Evolutionary conservation across 257 asterid species (phyloP).

Genomic region (Catharanthus roseus): DNA sequence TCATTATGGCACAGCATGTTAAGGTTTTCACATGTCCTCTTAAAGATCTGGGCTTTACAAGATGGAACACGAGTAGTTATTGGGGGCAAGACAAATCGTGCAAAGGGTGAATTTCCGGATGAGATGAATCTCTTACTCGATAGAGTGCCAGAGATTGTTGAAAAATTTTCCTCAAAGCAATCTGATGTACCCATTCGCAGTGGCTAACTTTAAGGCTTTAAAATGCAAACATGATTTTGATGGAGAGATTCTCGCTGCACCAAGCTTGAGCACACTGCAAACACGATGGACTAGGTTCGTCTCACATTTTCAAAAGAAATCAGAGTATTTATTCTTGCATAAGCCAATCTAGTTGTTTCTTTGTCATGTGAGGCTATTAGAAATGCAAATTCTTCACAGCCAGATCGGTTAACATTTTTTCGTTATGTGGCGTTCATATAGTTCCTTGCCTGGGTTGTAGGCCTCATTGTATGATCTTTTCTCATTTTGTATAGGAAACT

Average conservation of each 20-base stretch:
- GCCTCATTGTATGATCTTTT: background rate
- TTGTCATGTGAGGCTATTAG: background rate
- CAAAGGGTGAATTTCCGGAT: constrained; percentile 71
- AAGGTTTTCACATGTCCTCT: constrained; percentile 1
- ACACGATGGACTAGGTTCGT: background rate
- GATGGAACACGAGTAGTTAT: constrained; percentile 67
- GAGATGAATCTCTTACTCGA: constrained; percentile 62
- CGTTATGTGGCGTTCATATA: background rate
- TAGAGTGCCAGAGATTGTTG: constrained; percentile 71
- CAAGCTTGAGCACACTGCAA: constrained; percentile 1
- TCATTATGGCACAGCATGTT: background rate
- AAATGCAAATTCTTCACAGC: constrained; percentile 1
- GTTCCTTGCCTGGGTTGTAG: background rate
- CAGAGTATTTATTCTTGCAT: background rate
- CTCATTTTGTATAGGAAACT: background rate
- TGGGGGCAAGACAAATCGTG: constrained; percentile 84
- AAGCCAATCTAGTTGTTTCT: background rate
- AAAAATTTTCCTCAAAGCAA: constrained; percentile 38
- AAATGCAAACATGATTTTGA: background rate
- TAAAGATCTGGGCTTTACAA: constrained; percentile 79
- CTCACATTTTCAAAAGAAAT: background rate
- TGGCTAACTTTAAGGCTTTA: constrained; percentile 28
- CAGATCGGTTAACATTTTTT: background rate
- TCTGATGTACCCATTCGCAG: constrained; percentile 34
- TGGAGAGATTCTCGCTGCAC: background rate